Evolutionary conservation across 2,329 filamentous ascomycete genomes (phyloP).

Genomic region (Colletotrichum liaoningense): DNA sequence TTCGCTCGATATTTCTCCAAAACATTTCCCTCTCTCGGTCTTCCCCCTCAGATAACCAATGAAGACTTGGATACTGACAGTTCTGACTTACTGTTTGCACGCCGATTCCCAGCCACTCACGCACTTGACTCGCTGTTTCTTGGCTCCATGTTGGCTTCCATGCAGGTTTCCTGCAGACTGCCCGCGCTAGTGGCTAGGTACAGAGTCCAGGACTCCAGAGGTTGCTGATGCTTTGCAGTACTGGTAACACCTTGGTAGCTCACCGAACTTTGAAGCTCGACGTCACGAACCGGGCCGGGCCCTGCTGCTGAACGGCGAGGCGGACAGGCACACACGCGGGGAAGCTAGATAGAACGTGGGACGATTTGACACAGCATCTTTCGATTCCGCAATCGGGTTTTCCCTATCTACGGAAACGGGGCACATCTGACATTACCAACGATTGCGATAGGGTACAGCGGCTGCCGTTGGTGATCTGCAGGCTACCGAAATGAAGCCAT

Average conservation of each 20-base stretch:
- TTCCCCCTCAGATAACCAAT: not conserved
- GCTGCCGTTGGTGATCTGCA: slow-evolving; percentile 9
- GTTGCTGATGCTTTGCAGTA: not conserved
- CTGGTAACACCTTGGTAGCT: too few species aligned
- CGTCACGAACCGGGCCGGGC: not conserved
- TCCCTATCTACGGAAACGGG: not conserved
- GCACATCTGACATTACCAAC: not conserved
- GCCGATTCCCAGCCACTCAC: not conserved
- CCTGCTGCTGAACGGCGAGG: not conserved
- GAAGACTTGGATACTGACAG: not conserved
- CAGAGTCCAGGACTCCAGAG: not conserved
- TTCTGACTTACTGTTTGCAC: too few species aligned
- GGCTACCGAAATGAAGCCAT: not conserved
- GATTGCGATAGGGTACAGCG: not conserved
- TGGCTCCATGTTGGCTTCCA: not conserved
- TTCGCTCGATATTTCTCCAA: slow-evolving; percentile 13
- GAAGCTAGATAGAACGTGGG: not conserved
- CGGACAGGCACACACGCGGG: not conserved
- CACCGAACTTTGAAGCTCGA: not conserved
- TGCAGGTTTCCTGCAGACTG: not conserved
- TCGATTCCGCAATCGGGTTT: not conserved
- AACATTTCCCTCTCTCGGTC: not conserved
- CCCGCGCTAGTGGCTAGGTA: too few species aligned
- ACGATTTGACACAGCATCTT: too few species aligned
- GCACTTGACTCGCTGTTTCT: not conserved